Conservation (phyloP, 352 stramenopile species). For the Phytophthora cactorum region DNA sequence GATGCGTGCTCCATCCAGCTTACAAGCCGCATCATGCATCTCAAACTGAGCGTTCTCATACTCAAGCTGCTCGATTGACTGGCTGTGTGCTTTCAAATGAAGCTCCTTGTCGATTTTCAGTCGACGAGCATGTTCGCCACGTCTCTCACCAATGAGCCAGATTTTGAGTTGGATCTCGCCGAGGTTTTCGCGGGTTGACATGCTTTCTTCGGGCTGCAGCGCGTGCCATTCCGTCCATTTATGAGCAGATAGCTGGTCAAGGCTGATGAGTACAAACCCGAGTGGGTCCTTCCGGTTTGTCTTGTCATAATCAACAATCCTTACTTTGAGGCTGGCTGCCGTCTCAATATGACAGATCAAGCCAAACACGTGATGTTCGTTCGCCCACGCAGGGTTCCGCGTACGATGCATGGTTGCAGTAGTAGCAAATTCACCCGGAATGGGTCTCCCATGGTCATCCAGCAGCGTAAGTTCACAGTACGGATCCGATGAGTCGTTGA, state of each 20-base stretch:
- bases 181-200: constrained; percentile 53
- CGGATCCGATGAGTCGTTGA: constrained; percentile 70
- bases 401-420: constrained; percentile 66
- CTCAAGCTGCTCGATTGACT: constrained; percentile 66
- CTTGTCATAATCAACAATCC: constrained; percentile 62
- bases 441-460: constrained; percentile 55
- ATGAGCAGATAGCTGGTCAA: constrained; percentile 57
- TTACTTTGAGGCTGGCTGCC: constrained; percentile 55
- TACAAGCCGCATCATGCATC: constrained; percentile 68
- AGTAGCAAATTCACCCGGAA: constrained; percentile 55
- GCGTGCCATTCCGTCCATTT: constrained; percentile 59
- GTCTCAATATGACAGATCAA: constrained; percentile 64
- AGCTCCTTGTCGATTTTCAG: constrained; percentile 66
- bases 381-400: constrained; percentile 60
- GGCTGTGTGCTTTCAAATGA: constrained; percentile 59
- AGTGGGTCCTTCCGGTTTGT: constrained; percentile 64
- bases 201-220: constrained; percentile 49
- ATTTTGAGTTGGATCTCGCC: constrained; percentile 64
- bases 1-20: constrained; percentile 73
- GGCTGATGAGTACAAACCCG: constrained; percentile 49
- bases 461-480: constrained; percentile 69
- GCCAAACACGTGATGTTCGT: constrained; percentile 72
- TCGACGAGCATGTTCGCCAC: constrained; percentile 53
- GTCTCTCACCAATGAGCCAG: constrained; percentile 63
- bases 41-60: constrained; percentile 73